Evolutionary conservation across 305 asterid genomes (phyloP).

Genomic region (Ilex paraguariensis): DNA sequence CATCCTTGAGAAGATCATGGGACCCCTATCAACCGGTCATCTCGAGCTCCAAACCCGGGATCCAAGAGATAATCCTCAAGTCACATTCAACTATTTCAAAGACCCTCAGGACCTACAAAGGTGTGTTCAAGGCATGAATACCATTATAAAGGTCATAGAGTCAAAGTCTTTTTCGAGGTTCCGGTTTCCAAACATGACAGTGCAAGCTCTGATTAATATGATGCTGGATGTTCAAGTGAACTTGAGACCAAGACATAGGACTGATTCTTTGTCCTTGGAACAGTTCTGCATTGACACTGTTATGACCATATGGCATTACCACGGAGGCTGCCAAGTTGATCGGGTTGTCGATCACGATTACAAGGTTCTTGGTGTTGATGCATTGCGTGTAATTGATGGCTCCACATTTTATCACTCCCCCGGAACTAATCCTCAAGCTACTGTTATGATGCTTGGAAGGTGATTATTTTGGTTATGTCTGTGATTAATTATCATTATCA

Average conservation of each 20-base stretch:
- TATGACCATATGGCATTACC: constrained; percentile 6
- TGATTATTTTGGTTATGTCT: background rate
- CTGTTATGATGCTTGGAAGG: constrained; percentile 9
- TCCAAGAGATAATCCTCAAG: background rate
- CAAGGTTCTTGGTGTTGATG: background rate
- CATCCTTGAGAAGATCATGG: background rate
- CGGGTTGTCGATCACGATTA: background rate
- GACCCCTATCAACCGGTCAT: constrained; percentile 3
- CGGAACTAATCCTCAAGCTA: constrained; percentile 6
- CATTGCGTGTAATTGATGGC: constrained; percentile 1
- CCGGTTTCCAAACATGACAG: background rate
- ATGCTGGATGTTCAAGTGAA: background rate
- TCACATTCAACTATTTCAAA: constrained; percentile 1
- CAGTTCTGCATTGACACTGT: constrained; percentile 1
- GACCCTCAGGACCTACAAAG: background rate
- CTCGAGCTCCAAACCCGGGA: background rate
- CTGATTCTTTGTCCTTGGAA: background rate
- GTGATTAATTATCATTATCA: too few species aligned
- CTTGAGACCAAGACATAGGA: background rate
- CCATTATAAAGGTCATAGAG: background rate
- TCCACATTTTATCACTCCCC: background rate
- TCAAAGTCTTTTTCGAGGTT: background rate
- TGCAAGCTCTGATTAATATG: background rate
- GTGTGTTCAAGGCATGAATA: constrained; percentile 6
- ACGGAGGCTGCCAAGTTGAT: constrained; percentile 2